A percentile compares a stretch with the other conserved stretches of the same genome.
These are phyloP conservation scores for Vigna reflexopilosa DNA, from an alignment of 306 rosid species.

Conservation along the genomic window DNA sequence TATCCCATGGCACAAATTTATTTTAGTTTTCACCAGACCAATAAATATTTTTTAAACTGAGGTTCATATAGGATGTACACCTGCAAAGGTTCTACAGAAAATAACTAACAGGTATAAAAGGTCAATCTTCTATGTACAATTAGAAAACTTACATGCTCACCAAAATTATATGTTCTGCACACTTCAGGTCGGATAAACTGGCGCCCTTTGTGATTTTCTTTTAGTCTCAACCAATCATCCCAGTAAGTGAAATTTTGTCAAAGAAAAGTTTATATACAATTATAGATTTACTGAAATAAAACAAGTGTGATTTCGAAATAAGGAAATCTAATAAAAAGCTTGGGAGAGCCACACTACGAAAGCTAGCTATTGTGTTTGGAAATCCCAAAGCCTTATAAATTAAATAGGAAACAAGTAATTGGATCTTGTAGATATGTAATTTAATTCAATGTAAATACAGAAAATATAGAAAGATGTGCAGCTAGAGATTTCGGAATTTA, in stretches of 20 bases:
- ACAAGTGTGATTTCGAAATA: conserved; percentile 16
- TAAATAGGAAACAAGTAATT: not conserved
- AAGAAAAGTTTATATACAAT: conserved; percentile 58
- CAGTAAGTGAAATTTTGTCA: conserved; percentile 88
- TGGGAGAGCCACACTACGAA: not conserved
- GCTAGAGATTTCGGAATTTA: not conserved
- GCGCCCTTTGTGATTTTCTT: conserved; percentile 86
- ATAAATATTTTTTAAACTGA: conserved; percentile 22
- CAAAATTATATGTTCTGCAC: conserved; percentile 96
- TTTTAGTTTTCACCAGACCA: conserved; percentile 11
- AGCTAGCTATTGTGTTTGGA: not conserved
- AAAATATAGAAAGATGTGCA: not conserved
- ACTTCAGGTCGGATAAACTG: conserved; percentile 97
- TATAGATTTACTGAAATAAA: conserved; percentile 42
- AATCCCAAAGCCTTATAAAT: not conserved
- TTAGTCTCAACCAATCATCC: conserved; percentile 97
- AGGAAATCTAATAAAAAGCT: conserved; percentile 5
- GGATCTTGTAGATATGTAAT: not conserved
- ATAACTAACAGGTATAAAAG: conserved; percentile 4
- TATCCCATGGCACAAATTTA: conserved; percentile 13
- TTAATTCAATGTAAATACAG: no score
- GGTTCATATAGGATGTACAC: conserved; percentile 14
- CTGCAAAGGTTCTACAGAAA: conserved; percentile 15
- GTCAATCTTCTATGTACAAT: conserved; percentile 31
- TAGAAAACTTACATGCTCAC: conserved; percentile 79